Percentiles rank a stretch among this genome's conserved stretches.
phyloP scores from a whole-genome alignment of 78 protist species.

The Dictyostelium intermedium region DNA sequence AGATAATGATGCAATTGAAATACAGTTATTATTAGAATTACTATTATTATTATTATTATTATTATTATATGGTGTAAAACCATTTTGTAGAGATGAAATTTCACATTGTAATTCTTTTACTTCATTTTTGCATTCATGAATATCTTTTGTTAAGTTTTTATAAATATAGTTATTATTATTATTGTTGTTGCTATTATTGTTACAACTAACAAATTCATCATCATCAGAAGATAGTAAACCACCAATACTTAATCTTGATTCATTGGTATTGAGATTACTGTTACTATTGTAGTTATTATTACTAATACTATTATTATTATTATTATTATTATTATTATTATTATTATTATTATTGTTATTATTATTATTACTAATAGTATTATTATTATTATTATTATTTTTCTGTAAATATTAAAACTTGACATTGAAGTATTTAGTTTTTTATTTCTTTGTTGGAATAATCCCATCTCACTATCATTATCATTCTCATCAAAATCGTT shows the following conservation, averaged over 20 bases:
- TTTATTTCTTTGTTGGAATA: slow-evolving; percentile 11
- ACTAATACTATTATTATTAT: background rate
- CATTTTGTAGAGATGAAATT: background rate
- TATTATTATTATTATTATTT: background rate
- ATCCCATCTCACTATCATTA: background rate
- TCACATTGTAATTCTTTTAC: slow-evolving; percentile 5
- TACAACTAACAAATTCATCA: background rate
- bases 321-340: background rate
- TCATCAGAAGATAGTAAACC: background rate
- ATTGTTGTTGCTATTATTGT: background rate
- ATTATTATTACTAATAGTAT: background rate
- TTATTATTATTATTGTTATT: too few species aligned
- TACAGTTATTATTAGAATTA: background rate
- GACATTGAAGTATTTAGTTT: background rate
- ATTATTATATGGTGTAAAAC: background rate
- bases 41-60: background rate
- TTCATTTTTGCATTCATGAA: background rate
- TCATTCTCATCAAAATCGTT: slow-evolving; percentile 16
- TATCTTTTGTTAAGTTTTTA: background rate
- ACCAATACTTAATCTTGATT: background rate
- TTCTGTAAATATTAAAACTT: background rate
- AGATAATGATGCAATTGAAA: background rate
- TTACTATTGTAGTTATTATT: background rate
- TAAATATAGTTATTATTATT: background rate
- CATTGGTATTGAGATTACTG: background rate